Evolutionary conservation across 371 early-diverging fungal genomes (phyloP).

Genomic region (Capniomyces stellatus): DNA sequence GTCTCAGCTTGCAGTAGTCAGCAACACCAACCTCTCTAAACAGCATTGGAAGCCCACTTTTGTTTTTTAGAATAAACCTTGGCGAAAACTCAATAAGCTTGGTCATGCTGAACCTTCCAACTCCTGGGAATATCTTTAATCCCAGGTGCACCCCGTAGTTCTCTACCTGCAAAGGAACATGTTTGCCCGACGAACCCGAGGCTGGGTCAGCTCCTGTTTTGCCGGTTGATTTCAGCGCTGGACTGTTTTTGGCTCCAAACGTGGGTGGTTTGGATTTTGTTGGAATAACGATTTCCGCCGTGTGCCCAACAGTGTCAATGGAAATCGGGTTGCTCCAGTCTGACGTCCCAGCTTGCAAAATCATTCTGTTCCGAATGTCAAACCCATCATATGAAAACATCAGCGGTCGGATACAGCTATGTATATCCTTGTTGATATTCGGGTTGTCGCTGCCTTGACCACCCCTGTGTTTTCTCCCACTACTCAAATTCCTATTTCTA

Average conservation of each 20-base stretch:
- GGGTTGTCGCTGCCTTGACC: no score
- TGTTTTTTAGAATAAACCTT: slow-evolving; percentile 79
- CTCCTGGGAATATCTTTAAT: slow-evolving; percentile 53
- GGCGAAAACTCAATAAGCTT: slow-evolving; percentile 83
- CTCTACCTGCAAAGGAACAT: no score
- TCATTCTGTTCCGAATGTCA: slow-evolving; percentile 63
- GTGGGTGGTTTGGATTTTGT: slow-evolving; percentile 17
- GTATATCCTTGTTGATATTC: no score
- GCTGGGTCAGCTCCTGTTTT: neutral
- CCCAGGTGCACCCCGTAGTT: slow-evolving; percentile 55
- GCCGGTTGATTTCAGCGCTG: neutral
- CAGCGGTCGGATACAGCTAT: slow-evolving; percentile 37
- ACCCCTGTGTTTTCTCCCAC: no score
- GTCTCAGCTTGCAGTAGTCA: slow-evolving; percentile 23
- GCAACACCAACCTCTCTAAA: slow-evolving; percentile 18
- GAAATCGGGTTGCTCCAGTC: slow-evolving; percentile 88
- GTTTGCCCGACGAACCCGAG: no score
- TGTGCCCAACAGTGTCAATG: slow-evolving; percentile 87
- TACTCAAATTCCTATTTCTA: no score
- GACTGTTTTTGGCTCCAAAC: slow-evolving; percentile 1
- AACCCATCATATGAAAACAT: slow-evolving; percentile 85
- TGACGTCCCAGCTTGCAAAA: slow-evolving; percentile 54
- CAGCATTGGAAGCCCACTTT: slow-evolving; percentile 36
- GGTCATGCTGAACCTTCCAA: slow-evolving; percentile 29
- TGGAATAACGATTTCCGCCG: slow-evolving; percentile 54